A percentile compares a stretch with the other conserved stretches of the same genome.
These are phyloP conservation scores for Colletotrichum zoysiae DNA, from an alignment of 2,329 filamentous ascomycete genomes.

Conservation along the genomic window DNA sequence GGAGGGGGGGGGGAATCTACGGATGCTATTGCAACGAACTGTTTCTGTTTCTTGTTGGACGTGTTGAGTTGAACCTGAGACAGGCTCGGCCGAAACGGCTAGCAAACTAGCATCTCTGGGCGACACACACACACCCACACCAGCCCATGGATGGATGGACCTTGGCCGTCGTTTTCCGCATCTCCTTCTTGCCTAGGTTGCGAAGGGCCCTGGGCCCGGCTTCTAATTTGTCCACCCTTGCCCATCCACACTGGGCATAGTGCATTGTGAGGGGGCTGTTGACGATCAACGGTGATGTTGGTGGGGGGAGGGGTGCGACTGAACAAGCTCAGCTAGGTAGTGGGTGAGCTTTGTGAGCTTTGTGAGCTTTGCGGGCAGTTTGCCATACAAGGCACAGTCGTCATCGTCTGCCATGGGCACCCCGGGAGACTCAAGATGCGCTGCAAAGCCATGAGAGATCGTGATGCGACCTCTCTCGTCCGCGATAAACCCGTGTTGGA, in stretches of 20 bases:
- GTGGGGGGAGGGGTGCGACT: background rate
- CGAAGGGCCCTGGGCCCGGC: slow-evolving; percentile 10
- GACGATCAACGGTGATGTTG: slow-evolving; percentile 5
- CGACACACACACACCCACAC: slow-evolving; percentile 12
- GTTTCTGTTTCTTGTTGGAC: slow-evolving; percentile 9
- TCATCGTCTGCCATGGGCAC: slow-evolving; percentile 15
- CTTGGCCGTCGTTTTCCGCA: slow-evolving; percentile 21
- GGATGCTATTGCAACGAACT: slow-evolving; percentile 1
- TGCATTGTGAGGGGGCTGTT: slow-evolving; percentile 12
- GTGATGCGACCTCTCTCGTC: background rate
- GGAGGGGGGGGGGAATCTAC: background rate
- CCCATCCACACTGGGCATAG: slow-evolving; percentile 12
- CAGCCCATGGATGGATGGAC: background rate
- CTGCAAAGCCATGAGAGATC: background rate
- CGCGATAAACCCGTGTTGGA: background rate
- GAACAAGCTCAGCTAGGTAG: slow-evolving; percentile 18
- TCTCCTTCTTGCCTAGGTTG: slow-evolving; percentile 19
- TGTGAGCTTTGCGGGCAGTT: slow-evolving; percentile 19
- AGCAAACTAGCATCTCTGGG: background rate
- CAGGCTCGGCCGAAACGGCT: slow-evolving; percentile 32
- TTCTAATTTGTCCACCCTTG: background rate
- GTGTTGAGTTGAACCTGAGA: slow-evolving; percentile 35
- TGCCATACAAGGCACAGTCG: slow-evolving; percentile 1
- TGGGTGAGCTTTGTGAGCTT: background rate
- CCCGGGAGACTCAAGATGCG: background rate